These are phyloP conservation scores for Micractinium sp. DNA, from an alignment of 139 green algal species.

Conservation along the genomic window DNA sequence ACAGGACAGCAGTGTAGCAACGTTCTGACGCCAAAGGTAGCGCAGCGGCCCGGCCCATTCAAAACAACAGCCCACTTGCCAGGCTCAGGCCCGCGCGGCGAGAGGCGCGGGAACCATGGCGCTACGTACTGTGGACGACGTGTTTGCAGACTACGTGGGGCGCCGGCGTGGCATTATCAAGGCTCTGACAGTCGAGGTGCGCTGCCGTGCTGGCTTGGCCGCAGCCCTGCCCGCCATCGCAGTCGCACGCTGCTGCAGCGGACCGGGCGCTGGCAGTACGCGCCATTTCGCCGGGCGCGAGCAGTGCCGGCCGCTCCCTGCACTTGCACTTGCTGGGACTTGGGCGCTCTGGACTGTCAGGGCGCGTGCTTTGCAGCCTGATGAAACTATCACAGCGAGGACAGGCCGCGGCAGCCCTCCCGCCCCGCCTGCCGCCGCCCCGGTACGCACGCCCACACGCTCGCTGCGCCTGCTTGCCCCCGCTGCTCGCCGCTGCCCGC, in stretches of 20 bases:
- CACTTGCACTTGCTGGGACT: neutral
- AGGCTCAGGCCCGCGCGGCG: neutral
- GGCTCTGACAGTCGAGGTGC: conserved; percentile 38
- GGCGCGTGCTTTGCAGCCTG: too few relatives aligned
- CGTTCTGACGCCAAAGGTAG: neutral
- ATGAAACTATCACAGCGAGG: too few relatives aligned
- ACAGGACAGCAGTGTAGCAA: neutral
- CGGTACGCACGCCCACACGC: neutral
- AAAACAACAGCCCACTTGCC: too few relatives aligned
- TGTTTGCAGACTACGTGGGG: conserved; percentile 35
- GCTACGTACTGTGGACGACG: conserved; percentile 37
- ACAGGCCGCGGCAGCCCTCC: too few relatives aligned
- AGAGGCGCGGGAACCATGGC: neutral
- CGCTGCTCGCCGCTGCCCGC: neutral
- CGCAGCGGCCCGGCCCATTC: neutral
- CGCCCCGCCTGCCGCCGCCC: neutral
- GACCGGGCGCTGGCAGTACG: too few relatives aligned
- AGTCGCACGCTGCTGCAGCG: neutral
- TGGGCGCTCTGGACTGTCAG: neutral
- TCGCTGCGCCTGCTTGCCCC: neutral
- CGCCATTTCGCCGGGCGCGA: too few relatives aligned
- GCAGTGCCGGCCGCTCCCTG: too few relatives aligned
- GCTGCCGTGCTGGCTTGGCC: neutral
- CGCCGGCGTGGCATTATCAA: conserved; percentile 39
- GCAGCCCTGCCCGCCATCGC: too few relatives aligned